A percentile compares a stretch with the other conserved stretches of the same genome.
These are phyloP conservation scores for Singerocomus inundabilis DNA, from an alignment of 1,284 basidiomycete genomes.

Conservation along the genomic window DNA sequence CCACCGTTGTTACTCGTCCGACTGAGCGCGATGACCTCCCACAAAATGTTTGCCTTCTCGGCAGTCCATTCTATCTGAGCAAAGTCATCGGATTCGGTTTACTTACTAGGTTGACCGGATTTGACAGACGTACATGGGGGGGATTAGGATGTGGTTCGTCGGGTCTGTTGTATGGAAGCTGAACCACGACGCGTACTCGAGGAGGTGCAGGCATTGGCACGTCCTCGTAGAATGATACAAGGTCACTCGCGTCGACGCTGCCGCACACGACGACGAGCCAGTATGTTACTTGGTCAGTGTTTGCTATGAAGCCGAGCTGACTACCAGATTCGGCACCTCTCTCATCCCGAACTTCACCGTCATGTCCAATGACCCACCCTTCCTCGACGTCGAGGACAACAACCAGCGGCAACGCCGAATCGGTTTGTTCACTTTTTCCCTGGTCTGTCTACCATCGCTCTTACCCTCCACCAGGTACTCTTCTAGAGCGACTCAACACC, in stretches of 20 bases:
- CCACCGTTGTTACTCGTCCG: slow-evolving; percentile 59
- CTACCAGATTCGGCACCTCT: slow-evolving; percentile 15
- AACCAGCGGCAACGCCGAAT: slow-evolving; percentile 33
- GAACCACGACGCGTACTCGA: slow-evolving; percentile 66
- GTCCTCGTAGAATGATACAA: background rate
- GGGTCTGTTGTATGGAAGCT: slow-evolving; percentile 72
- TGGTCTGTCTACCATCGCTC: background rate
- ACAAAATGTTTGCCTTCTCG: slow-evolving; percentile 77
- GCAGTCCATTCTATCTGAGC: slow-evolving; percentile 74
- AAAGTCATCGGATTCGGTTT: slow-evolving; percentile 18
- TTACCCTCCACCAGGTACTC: slow-evolving; percentile 17
- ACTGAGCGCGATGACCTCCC: slow-evolving; percentile 78
- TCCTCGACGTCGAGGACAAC: slow-evolving; percentile 38
- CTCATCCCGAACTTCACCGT: background rate
- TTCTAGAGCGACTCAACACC: slow-evolving; percentile 29
- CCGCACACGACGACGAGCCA: background rate
- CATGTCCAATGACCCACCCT: slow-evolving; percentile 15
- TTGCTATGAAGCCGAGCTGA: slow-evolving; percentile 2
- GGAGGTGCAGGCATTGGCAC: slow-evolving; percentile 28
- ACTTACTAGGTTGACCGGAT: background rate
- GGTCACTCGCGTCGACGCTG: background rate
- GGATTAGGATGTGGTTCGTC: slow-evolving; percentile 63
- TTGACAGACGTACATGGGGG: slow-evolving; percentile 50
- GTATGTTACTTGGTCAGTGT: background rate
- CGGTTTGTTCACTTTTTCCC: slow-evolving; percentile 20